These are phyloP conservation scores for Colletotrichum simmondsii DNA, from an alignment of 2,329 filamentous ascomycete genomes.

Conservation along the genomic window DNA sequence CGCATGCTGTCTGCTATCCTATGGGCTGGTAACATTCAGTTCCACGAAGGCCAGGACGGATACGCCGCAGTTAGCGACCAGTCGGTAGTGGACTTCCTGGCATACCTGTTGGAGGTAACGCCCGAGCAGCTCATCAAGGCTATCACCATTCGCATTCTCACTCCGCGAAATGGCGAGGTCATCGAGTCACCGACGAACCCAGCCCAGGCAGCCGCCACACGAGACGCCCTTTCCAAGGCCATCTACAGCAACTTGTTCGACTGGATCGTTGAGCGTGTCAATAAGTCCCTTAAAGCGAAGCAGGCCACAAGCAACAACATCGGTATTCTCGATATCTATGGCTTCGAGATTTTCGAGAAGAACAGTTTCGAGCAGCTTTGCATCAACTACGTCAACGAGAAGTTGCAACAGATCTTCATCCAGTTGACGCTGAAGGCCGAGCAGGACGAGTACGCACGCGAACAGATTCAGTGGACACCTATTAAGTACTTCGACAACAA, in stretches of 20 bases:
- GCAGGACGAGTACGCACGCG: constrained; percentile 95
- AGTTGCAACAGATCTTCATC: constrained; percentile 98
- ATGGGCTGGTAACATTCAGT: constrained; percentile 95
- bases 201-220: constrained; percentile 85
- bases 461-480: constrained; percentile 98
- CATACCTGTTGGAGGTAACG: constrained; percentile 92
- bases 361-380: constrained; percentile 99
- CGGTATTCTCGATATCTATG: constrained; percentile 98
- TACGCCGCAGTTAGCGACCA: constrained; percentile 89
- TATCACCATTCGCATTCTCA: constrained; percentile 88
- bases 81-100: constrained; percentile 93
- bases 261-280: constrained; percentile 96
- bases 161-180: constrained; percentile 72
- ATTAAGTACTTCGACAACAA: constrained; percentile 99
- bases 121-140: constrained; percentile 83
- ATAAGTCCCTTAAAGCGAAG: constrained; percentile 84
- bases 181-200: constrained; percentile 85
- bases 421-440: constrained; percentile 96
- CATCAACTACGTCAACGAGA: constrained; percentile 99
- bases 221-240: constrained; percentile 93
- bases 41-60: constrained; percentile 87
- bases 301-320: constrained; percentile 84
- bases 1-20: constrained; percentile 91
- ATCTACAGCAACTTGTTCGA: constrained; percentile 98
- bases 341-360: constrained; percentile 99